phyloP scores from a whole-genome alignment of 345 rosid species.

The Salix udensis region DNA sequence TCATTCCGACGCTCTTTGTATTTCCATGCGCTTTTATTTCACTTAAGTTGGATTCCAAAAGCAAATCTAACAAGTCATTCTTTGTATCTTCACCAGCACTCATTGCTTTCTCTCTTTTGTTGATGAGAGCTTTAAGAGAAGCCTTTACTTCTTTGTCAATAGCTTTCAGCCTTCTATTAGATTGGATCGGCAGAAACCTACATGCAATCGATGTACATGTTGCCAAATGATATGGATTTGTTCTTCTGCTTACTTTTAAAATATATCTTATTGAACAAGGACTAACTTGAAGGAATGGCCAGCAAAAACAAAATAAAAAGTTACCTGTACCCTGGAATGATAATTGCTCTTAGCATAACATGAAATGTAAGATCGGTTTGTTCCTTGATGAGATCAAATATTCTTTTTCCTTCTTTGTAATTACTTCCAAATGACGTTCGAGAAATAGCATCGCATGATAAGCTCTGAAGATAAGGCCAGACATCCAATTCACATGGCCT shows the following conservation, averaged over 20 bases:
- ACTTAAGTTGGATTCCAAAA: conserved; percentile 36
- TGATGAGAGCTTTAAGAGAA: conserved; percentile 27
- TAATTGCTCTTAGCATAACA: too few relatives aligned
- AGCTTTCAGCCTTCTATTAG: conserved; percentile 38
- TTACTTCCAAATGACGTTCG: too few relatives aligned
- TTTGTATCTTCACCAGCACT: conserved; percentile 26
- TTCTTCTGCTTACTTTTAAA: neutral
- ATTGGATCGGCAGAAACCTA: conserved; percentile 47
- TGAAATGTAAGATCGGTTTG: too few relatives aligned
- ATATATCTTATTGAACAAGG: too few relatives aligned
- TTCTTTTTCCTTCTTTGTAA: too few relatives aligned
- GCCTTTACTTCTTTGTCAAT: conserved; percentile 29
- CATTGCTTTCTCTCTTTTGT: conserved; percentile 35
- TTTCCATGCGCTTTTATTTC: conserved; percentile 30
- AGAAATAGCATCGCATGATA: too few relatives aligned
- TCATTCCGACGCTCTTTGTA: conserved; percentile 26
- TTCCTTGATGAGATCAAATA: too few relatives aligned
- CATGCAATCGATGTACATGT: neutral
- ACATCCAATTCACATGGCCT: too few relatives aligned
- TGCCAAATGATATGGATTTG: conserved; percentile 7
- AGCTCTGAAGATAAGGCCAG: too few relatives aligned
- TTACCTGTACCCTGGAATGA: too few relatives aligned
- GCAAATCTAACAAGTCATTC: conserved; percentile 42
- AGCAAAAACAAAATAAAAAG: too few relatives aligned
- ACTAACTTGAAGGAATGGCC: too few relatives aligned